Evolutionary conservation across 768 basidiomycete species (phyloP).

Genomic region (Xerocomellus dryophilus): DNA sequence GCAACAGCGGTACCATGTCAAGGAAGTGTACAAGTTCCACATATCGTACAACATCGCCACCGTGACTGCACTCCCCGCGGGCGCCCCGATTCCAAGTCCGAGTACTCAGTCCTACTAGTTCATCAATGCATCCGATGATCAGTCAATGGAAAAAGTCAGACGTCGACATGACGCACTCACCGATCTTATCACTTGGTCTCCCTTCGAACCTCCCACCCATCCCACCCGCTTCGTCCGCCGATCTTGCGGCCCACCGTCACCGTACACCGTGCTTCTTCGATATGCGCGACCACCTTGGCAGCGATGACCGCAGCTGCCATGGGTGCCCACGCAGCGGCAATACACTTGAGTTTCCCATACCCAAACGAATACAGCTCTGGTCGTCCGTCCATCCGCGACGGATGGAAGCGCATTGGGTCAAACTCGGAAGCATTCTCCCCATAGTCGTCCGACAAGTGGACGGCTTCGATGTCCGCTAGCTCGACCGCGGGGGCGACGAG

Average conservation of each 20-base stretch:
- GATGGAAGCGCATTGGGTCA: conserved; percentile 43
- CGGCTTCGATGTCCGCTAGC: conserved; percentile 23
- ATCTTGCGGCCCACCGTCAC: conserved; percentile 15
- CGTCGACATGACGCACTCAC: neutral
- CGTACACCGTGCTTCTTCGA: conserved; percentile 25
- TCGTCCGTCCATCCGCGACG: conserved; percentile 19
- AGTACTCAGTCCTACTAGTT: neutral
- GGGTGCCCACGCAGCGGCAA: conserved; percentile 55
- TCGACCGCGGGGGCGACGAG: conserved; percentile 12
- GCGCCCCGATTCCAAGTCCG: neutral
- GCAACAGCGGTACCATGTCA: neutral
- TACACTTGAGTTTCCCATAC: conserved; percentile 34
- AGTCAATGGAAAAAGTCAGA: neutral
- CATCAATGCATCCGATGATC: too few relatives aligned
- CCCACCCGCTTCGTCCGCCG: conserved; percentile 51
- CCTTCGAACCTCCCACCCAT: conserved; percentile 36
- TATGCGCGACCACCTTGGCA: conserved; percentile 39
- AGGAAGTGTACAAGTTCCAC: neutral
- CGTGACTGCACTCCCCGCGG: neutral
- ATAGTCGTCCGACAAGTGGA: conserved; percentile 20
- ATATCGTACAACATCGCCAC: conserved; percentile 7
- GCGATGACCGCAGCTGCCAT: conserved; percentile 50
- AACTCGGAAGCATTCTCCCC: conserved; percentile 40
- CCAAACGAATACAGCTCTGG: conserved; percentile 46
- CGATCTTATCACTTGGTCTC: neutral